These are phyloP conservation scores for Lycium ferocissimum DNA, from an alignment of 257 asterid species.

Conservation along the genomic window DNA sequence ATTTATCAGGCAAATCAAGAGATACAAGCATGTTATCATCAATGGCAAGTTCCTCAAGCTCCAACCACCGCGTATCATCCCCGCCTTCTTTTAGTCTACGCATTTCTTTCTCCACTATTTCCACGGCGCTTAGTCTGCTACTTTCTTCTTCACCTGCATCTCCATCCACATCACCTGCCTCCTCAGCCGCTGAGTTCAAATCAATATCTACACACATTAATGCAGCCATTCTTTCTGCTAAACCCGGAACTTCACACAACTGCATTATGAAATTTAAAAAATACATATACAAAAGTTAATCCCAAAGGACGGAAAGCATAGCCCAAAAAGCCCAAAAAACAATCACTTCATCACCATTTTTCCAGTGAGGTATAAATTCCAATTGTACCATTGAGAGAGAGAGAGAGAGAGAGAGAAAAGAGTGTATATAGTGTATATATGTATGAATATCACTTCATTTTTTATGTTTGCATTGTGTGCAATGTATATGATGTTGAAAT, in stretches of 20 bases:
- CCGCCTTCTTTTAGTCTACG: slow-evolving; percentile 59
- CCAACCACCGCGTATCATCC: slow-evolving; percentile 82
- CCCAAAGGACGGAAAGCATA: background rate
- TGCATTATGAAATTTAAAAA: slow-evolving; percentile 44
- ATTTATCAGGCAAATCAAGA: slow-evolving; percentile 83
- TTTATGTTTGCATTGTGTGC: no score
- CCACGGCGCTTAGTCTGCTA: slow-evolving; percentile 50
- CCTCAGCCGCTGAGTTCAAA: slow-evolving; percentile 55
- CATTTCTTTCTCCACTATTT: slow-evolving; percentile 69
- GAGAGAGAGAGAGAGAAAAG: no score
- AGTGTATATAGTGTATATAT: background rate
- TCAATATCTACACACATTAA: slow-evolving; percentile 89
- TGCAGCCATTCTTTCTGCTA: slow-evolving; percentile 93
- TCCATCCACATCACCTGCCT: slow-evolving; percentile 33
- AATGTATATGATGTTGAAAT: no score
- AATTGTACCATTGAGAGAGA: background rate
- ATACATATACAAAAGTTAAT: slow-evolving; percentile 8
- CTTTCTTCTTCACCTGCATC: slow-evolving; percentile 40
- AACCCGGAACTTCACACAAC: slow-evolving; percentile 86
- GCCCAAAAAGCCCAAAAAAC: background rate
- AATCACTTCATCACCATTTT: background rate
- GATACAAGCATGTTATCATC: slow-evolving; percentile 69
- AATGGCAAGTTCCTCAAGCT: slow-evolving; percentile 84
- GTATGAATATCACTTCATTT: background rate
- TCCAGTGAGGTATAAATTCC: background rate